Base-by-base conservation (phyloP, 108 stramenopile genomes). In the Pseudonitzschia multiseries region DNA sequence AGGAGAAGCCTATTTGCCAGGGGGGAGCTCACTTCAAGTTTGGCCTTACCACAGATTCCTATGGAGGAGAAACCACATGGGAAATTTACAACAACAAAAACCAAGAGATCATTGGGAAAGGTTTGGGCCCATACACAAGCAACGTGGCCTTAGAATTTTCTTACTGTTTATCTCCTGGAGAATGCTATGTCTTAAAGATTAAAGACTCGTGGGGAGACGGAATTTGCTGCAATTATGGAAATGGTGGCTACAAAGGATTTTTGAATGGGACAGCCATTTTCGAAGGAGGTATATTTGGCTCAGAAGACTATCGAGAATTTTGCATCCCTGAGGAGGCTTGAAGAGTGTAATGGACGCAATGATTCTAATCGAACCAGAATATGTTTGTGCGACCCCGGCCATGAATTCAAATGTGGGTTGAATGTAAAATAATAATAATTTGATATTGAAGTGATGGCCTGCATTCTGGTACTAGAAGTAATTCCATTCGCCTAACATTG, bases 231-330 rank as follows among this genome's bases (percentile, higher is more conserved):
- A 26, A 50, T 26, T 53, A 79, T 40, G 84, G 84, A 54, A 43
- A 71, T 14, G 84, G 84, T 69, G 71, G 54, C 26, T 84, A 81
- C 32, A 21, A 71, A 69, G 43, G 78, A 42, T 56, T 28, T 32
- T 70, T 71, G 50, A 75, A 81, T 68, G 80, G 80, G 24, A 50
- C 41, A 4, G 33, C 63, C 32, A 52, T 81, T 29, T 53, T 53
- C 18, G 71, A 68, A 41, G 83, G 79, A 50, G 79, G 67, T 20
- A 73, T 61, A 24, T 83, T 80, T 43, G 75, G 79, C 26, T 54
- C 61, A 33, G 33, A 60, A 48, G 82, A 83, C 46, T 14, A 14
- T 2, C 4, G 18, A 48, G 46, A 48, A 14, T 48, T 48, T 14
- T 48, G 46, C 46, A 18, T 48, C 46, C 46, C 36, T 10, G 12